Base-by-base conservation (phyloP, 352 stramenopile species). In the Globisporangium nunn region DNA sequence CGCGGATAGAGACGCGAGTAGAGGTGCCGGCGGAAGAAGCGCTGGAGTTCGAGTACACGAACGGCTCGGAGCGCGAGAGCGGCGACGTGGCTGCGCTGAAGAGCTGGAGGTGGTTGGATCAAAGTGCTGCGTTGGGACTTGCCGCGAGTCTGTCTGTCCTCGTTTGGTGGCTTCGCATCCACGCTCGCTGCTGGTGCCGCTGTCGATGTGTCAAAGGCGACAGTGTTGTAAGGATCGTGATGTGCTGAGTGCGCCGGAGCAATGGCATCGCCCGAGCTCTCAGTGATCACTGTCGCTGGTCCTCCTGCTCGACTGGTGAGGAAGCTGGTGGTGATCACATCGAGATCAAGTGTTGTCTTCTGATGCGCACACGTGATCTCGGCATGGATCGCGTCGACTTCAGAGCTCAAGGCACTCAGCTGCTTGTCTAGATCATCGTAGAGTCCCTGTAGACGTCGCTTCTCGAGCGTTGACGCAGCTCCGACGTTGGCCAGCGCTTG, bases 21-120 rank as follows among this genome's bases (percentile, higher is more conserved):
- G 17, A 76, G 53, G 18, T 63, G 74, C 6, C 45, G 37, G 11
- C 68, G 65, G 35, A 51, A 29, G 53, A 52, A 63, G 31, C 57
- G 55, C 53, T 75, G 68, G 41, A 75, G 31, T 18, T 63, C 56
- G 17, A 52, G 45, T n/a, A 54, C 62, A 41, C 66, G 58, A 5
- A 71, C 51, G 14, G 56, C 59, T 62, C 71, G 52, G 10, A 59
- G 53, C 10, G 59, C 54, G 39, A 71, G 39, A 5, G 49, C n/a
- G 40, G 56, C 30, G 23, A 50, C 31, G 46, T 55, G 63, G 62
- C 49, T 70, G 47, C 48, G 52, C 31, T 41, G 41, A 4, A 11
- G 35, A 14, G 35, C 35, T 40, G 35, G 4, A 7, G 35, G 0
- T 15, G 2, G 35, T 40, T 14, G 35, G 23, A 23, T 23, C 23